Percentiles rank a stretch among this genome's conserved stretches.
Evolutionary conservation across 1,284 basidiomycete genomes (phyloP).

Genomic region (Meripilus lineatus): DNA sequence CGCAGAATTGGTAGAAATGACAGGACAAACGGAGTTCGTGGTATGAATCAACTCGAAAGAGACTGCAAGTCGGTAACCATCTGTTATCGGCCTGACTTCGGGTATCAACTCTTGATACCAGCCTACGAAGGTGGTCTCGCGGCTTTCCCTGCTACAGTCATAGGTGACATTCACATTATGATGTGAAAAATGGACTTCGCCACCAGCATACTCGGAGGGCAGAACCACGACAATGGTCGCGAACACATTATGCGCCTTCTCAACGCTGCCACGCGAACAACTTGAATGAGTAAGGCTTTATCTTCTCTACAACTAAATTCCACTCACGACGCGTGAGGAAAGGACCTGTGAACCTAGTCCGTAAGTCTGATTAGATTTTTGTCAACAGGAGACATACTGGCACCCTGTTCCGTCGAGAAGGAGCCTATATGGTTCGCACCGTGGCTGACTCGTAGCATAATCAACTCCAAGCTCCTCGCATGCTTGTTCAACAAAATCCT

Average conservation of each 20-base stretch:
- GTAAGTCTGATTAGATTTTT: no score
- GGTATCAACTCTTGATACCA: conserved; percentile 47
- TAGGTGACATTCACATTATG: conserved; percentile 23
- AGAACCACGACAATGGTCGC: conserved; percentile 40
- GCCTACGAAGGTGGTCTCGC: conserved; percentile 30
- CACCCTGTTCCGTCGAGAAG: conserved; percentile 41
- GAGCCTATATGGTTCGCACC: conserved; percentile 39
- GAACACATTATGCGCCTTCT: conserved; percentile 37
- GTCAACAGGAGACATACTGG: no score
- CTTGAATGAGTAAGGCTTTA: conserved; percentile 26
- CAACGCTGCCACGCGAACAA: conserved; percentile 23
- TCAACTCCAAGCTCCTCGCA: conserved; percentile 19
- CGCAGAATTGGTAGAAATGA: conserved; percentile 6
- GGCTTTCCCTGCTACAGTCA: conserved; percentile 27
- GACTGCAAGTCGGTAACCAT: conserved; percentile 40
- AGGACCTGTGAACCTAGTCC: neutral
- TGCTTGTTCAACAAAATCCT: conserved; percentile 19
- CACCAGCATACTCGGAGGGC: conserved; percentile 40
- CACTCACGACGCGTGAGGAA: neutral
- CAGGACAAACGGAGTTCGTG: conserved; percentile 37
- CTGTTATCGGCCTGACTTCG: conserved; percentile 39
- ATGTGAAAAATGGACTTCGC: conserved; percentile 36
- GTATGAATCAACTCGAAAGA: conserved; percentile 38
- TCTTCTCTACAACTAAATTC: no score
- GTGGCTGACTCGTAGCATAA: conserved; percentile 16